phyloP scores from a whole-genome alignment of 2,329 filamentous ascomycete species.

The Neofusicoccum sp. region DNA sequence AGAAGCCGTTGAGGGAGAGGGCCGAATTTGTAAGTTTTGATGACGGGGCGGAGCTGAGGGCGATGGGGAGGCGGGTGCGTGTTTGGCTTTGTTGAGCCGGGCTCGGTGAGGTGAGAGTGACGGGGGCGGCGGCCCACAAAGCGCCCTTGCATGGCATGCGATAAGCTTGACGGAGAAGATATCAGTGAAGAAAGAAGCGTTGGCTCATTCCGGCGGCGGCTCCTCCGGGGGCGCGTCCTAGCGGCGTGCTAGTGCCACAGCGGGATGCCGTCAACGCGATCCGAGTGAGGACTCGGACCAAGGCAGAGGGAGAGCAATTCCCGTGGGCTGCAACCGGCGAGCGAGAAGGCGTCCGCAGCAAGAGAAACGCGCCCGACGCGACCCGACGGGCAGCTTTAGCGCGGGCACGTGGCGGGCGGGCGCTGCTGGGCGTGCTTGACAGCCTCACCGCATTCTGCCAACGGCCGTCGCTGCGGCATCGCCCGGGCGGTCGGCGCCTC shows the following conservation, averaged over 20 bases:
- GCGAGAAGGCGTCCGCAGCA: neutral
- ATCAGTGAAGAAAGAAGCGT: neutral
- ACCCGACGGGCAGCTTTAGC: neutral
- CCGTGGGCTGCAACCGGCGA: constrained; percentile 3
- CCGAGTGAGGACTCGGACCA: neutral
- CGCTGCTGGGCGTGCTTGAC: neutral
- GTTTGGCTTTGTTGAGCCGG: constrained; percentile 8
- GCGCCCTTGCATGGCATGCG: constrained; percentile 5
- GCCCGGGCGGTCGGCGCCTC: too few species aligned
- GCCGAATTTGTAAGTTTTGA: constrained; percentile 3
- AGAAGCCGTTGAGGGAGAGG: constrained; percentile 1
- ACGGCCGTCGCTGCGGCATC: too few species aligned
- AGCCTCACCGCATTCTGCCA: neutral
- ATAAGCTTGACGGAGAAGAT: neutral
- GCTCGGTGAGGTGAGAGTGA: neutral
- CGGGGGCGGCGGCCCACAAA: neutral
- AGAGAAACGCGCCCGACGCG: too few species aligned
- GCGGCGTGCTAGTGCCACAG: neutral
- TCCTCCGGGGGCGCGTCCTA: too few species aligned
- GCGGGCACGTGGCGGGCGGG: neutral
- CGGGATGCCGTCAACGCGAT: neutral
- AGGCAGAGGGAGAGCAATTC: neutral
- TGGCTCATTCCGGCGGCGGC: neutral
- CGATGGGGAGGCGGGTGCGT: neutral
- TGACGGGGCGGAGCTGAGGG: neutral